Percentiles rank a stretch among this genome's conserved stretches.
phyloP scores from a whole-genome alignment of 352 stramenopile species.

The Saprolegnia parasitica region DNA sequence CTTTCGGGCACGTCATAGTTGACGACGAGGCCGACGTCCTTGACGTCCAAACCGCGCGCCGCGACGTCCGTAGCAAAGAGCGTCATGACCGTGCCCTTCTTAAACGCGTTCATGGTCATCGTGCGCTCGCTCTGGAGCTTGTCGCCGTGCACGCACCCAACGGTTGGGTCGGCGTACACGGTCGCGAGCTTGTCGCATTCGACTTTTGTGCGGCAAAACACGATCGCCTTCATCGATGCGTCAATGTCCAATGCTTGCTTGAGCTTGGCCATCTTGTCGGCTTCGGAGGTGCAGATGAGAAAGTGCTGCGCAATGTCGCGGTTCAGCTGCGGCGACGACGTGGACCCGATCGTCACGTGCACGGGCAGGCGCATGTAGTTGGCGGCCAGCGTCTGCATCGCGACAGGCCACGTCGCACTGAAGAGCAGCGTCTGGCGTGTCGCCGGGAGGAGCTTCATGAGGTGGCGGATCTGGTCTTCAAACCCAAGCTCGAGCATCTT shows the following conservation, averaged over 20 bases:
- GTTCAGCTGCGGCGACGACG: conserved; percentile 16
- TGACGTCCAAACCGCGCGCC: conserved; percentile 86
- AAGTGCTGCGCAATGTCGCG: conserved; percentile 35
- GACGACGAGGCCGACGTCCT: conserved; percentile 87
- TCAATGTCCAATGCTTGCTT: conserved; percentile 91
- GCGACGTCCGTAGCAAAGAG: conserved; percentile 89
- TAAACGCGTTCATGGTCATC: conserved; percentile 96
- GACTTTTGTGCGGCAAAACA: conserved; percentile 97
- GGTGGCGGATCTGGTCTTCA: conserved; percentile 94
- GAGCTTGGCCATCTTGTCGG: conserved; percentile 67
- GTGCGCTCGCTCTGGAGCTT: conserved; percentile 83
- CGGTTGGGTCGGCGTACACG: conserved; percentile 65
- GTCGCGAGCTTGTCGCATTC: conserved; percentile 92
- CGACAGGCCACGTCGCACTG: conserved; percentile 95
- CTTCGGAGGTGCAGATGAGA: conserved; percentile 37
- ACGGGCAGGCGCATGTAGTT: conserved; percentile 92
- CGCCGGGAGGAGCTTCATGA: conserved; percentile 76
- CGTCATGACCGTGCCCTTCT: conserved; percentile 89
- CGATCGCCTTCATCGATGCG: conserved; percentile 84
- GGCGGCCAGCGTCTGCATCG: conserved; percentile 90
- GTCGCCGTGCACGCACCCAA: conserved; percentile 65
- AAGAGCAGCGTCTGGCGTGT: conserved; percentile 92
- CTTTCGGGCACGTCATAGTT: conserved; percentile 91
- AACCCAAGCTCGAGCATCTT: conserved; percentile 99
- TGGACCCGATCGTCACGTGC: conserved; percentile 90